These are phyloP conservation scores for Phytophthora sojae DNA, from an alignment of 352 stramenopile species.

Conservation along the genomic window DNA sequence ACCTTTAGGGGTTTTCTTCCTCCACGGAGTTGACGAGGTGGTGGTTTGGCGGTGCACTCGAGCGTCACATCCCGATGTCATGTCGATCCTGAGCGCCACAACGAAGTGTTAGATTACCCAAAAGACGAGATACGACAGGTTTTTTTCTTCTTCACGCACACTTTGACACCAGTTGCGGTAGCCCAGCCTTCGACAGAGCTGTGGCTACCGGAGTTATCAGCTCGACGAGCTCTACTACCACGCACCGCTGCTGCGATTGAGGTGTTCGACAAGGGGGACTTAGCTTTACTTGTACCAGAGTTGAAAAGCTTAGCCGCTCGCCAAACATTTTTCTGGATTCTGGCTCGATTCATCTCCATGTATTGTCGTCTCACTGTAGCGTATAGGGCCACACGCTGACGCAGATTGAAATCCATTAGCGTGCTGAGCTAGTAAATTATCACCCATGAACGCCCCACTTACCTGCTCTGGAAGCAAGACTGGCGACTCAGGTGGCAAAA, in stretches of 20 bases:
- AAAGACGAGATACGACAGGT: background rate
- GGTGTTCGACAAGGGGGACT: constrained; percentile 13
- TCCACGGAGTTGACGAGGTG: constrained; percentile 61
- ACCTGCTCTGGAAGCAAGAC: constrained; percentile 35
- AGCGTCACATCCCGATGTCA: constrained; percentile 47
- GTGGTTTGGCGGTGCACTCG: constrained; percentile 44
- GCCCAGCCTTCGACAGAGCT: background rate
- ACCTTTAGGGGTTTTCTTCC: constrained; percentile 41
- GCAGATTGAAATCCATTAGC: constrained; percentile 5
- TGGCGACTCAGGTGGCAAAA: constrained; percentile 13
- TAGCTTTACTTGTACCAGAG: constrained; percentile 3
- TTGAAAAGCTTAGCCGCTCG: background rate
- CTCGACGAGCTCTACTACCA: constrained; percentile 18
- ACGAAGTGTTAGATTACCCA: background rate
- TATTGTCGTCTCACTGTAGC: constrained; percentile 61
- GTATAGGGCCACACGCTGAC: constrained; percentile 58
- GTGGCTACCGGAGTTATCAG: background rate
- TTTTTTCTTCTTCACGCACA: constrained; percentile 7
- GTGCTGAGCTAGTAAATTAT: background rate
- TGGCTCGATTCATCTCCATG: constrained; percentile 62
- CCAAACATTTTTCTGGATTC: constrained; percentile 20
- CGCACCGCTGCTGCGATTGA: constrained; percentile 20
- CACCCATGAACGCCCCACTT: background rate
- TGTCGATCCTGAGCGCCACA: constrained; percentile 37
- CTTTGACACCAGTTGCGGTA: constrained; percentile 12